Evolutionary conservation across 176 grass and related monocot species (phyloP).

Genomic region (Luzula sylvatica): DNA sequence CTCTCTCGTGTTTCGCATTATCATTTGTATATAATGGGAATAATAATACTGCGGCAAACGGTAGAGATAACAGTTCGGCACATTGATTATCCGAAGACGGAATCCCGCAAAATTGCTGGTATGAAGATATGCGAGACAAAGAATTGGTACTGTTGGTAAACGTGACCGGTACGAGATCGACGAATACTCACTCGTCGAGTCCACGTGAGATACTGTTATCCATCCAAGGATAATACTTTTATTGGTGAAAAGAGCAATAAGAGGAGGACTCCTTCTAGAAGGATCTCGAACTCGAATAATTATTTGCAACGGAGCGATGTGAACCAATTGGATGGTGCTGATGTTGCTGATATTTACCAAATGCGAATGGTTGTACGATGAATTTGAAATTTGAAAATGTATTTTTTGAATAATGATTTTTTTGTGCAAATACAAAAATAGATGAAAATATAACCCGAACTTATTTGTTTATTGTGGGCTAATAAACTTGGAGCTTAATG

Average conservation of each 20-base stretch:
- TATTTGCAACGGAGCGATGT: slow-evolving; percentile 43
- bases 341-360: slow-evolving; percentile 45
- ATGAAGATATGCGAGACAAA: slow-evolving; percentile 73
- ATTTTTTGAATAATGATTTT: slow-evolving; percentile 29
- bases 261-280: slow-evolving; percentile 33
- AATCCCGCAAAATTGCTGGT: slow-evolving; percentile 90
- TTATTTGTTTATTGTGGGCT: neutral
- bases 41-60: slow-evolving; percentile 63
- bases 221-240: slow-evolving; percentile 4
- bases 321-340: slow-evolving; percentile 34
- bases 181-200: slow-evolving; percentile 44
- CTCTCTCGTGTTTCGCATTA: too few relatives aligned
- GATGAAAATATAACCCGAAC: neutral
- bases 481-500: too few relatives aligned
- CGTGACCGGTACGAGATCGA: slow-evolving; percentile 54
- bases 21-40: too few relatives aligned
- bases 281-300: slow-evolving; percentile 33
- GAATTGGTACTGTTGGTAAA: slow-evolving; percentile 49
- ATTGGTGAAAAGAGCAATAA: neutral
- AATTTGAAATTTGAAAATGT: slow-evolving; percentile 27
- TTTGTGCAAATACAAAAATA: slow-evolving; percentile 62
- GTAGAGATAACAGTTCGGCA: slow-evolving; percentile 71
- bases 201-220: slow-evolving; percentile 52
- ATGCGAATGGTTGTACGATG: slow-evolving; percentile 46
- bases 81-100: slow-evolving; percentile 74